Percentiles rank a stretch among this genome's conserved stretches.
Evolutionary conservation across 2,329 filamentous ascomycete species (phyloP).

Genomic region (Chlorencoelia australis): DNA sequence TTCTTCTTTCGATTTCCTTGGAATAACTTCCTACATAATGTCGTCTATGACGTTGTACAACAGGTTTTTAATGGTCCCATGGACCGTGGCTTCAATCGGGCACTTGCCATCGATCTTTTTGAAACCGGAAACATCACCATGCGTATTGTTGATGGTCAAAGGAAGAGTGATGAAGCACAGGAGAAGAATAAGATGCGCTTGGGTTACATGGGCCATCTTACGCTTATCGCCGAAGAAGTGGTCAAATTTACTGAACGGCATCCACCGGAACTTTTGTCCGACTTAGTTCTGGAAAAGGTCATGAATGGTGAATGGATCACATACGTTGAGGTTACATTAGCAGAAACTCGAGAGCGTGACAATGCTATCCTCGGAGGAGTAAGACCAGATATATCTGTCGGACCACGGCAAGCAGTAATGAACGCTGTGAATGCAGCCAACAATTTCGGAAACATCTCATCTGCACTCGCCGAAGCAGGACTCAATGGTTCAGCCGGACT

Average conservation of each 20-base stretch:
- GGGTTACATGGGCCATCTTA: constrained; percentile 97
- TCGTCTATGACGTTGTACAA: constrained; percentile 97
- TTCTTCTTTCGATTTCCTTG: constrained; percentile 98
- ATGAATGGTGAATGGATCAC: constrained; percentile 86
- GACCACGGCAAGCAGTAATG: constrained; percentile 56
- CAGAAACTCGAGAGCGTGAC: constrained; percentile 88
- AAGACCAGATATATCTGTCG: constrained; percentile 79
- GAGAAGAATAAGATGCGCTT: constrained; percentile 76
- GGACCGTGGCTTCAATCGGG: constrained; percentile 88
- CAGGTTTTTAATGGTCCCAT: constrained; percentile 98
- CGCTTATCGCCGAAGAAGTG: constrained; percentile 93
- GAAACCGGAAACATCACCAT: constrained; percentile 82
- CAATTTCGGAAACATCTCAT: constrained; percentile 46
- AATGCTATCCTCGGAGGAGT: constrained; percentile 98
- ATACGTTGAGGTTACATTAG: constrained; percentile 86
- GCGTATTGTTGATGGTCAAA: constrained; percentile 85
- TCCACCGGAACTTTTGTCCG: constrained; percentile 76
- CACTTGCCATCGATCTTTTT: constrained; percentile 84
- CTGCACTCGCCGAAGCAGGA: constrained; percentile 69
- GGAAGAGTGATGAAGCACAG: constrained; percentile 77
- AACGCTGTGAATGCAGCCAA: constrained; percentile 47
- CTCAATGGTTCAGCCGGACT: constrained; percentile 49
- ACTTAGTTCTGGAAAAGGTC: constrained; percentile 75
- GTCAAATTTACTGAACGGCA: constrained; percentile 97
- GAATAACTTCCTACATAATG: constrained; percentile 99